Evolutionary conservation across 164 flowering plant genomes (phyloP).

Genomic region (Pachysandra terminalis): DNA sequence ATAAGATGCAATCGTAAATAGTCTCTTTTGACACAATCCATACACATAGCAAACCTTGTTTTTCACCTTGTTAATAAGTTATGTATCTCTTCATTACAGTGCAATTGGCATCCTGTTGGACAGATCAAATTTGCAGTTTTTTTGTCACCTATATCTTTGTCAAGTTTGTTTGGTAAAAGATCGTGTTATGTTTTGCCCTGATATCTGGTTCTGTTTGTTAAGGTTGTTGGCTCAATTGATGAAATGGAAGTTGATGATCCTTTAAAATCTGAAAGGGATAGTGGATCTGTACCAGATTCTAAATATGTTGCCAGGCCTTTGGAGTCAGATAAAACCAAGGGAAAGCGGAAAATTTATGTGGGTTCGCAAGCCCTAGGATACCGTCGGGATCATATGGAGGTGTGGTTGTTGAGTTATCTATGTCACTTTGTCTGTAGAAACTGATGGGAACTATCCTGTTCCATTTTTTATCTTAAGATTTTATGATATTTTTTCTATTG

Average conservation of each 20-base stretch:
- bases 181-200: background rate
- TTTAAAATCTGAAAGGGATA: slow-evolving; percentile 51
- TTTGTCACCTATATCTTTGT: background rate
- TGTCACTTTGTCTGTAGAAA: background rate
- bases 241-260: slow-evolving; percentile 62
- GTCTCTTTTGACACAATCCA: too few relatives aligned
- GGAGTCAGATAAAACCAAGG: slow-evolving; percentile 67
- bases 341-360: slow-evolving; percentile 77
- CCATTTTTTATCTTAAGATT: background rate
- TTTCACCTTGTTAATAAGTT: background rate
- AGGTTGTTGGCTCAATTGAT: slow-evolving; percentile 87
- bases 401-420: slow-evolving; percentile 18
- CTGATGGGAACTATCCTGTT: background rate
- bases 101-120: background rate
- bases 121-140: background rate
- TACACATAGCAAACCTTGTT: background rate
- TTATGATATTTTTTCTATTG: slow-evolving; percentile 1
- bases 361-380: slow-evolving; percentile 86
- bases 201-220: slow-evolving; percentile 3
- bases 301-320: slow-evolving; percentile 39
- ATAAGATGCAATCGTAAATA: too few relatives aligned
- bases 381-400: slow-evolving; percentile 99
- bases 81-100: background rate
- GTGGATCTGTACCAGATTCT: slow-evolving; percentile 51
- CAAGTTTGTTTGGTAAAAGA: background rate